Conservation (phyloP, 139 green algal species). For the Ettlia oleoabundans region DNA sequence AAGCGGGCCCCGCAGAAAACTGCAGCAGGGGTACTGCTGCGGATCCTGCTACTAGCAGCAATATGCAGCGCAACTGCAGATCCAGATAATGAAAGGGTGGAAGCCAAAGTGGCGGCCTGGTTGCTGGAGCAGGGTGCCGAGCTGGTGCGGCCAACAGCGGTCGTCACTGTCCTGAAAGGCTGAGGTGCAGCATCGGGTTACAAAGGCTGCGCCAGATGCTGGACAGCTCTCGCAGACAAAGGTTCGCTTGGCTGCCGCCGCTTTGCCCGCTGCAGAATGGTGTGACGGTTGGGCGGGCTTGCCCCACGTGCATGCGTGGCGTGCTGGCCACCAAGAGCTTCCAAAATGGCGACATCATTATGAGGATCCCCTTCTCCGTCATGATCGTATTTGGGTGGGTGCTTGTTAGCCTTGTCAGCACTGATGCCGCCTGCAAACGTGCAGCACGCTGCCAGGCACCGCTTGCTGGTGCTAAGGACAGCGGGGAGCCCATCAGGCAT, state of each 20-base stretch:
- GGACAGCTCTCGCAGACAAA: not conserved
- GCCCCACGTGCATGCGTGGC: slow-evolving; percentile 8
- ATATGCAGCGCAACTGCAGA: too few relatives aligned
- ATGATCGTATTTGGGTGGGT: not conserved
- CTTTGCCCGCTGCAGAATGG: not conserved
- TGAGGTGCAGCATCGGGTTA: not conserved
- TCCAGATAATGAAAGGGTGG: too few relatives aligned
- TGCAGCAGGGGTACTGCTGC: too few relatives aligned
- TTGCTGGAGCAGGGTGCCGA: not conserved
- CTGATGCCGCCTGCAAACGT: not conserved
- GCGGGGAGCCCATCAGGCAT: too few relatives aligned
- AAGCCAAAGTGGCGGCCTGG: not conserved
- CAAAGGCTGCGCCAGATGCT: not conserved
- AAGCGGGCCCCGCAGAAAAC: too few relatives aligned
- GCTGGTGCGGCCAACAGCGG: not conserved
- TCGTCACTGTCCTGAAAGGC: not conserved
- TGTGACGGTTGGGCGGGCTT: not conserved
- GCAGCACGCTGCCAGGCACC: too few relatives aligned
- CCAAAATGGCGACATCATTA: not conserved
- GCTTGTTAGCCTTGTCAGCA: not conserved
- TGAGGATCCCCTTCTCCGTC: not conserved
- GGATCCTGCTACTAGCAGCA: not conserved
- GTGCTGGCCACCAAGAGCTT: not conserved
- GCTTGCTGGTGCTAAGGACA: too few relatives aligned
- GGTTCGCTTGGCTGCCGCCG: not conserved